Percentiles rank a stretch among this genome's conserved stretches.
Conservation (phyloP, 179 eudicot species). For the Camellia oleifera region DNA sequence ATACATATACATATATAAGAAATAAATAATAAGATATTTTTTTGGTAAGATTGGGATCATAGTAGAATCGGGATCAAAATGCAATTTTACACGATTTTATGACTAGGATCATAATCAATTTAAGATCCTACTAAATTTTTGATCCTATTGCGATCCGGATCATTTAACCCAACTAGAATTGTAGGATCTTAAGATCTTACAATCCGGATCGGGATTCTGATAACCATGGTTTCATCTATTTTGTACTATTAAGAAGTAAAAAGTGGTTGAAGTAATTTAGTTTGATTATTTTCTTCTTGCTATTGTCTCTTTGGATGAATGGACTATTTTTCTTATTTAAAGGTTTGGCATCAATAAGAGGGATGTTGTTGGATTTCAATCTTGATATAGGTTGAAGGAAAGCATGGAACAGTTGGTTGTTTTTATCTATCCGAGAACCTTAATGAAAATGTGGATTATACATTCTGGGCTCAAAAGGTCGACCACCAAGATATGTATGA, state of each 20-base stretch:
- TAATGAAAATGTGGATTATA: slow-evolving; percentile 61
- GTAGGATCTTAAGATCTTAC: too few species aligned
- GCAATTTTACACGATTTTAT: too few species aligned
- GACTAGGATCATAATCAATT: too few species aligned
- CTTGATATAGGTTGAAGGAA: slow-evolving; percentile 71
- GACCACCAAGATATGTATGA: slow-evolving; percentile 42
- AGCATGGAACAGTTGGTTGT: slow-evolving; percentile 52
- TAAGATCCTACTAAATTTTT: too few species aligned
- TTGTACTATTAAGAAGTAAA: background rate
- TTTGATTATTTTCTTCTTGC: background rate
- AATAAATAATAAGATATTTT: too few species aligned
- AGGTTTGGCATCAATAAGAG: background rate
- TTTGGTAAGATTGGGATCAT: too few species aligned
- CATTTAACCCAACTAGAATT: too few species aligned
- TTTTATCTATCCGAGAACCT: slow-evolving; percentile 88
- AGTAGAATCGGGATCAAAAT: too few species aligned
- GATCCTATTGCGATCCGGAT: too few species aligned
- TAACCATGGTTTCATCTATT: background rate
- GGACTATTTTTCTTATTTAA: background rate
- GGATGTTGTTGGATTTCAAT: slow-evolving; percentile 7
- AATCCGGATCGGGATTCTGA: too few species aligned
- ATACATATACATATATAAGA: too few species aligned
- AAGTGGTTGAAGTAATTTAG: background rate
- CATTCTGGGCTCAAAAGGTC: slow-evolving; percentile 48
- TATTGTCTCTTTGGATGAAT: background rate